Percentiles rank a stretch among this genome's conserved stretches.
Conservation (phyloP, 306 rosid species). For the Inga laurina region DNA sequence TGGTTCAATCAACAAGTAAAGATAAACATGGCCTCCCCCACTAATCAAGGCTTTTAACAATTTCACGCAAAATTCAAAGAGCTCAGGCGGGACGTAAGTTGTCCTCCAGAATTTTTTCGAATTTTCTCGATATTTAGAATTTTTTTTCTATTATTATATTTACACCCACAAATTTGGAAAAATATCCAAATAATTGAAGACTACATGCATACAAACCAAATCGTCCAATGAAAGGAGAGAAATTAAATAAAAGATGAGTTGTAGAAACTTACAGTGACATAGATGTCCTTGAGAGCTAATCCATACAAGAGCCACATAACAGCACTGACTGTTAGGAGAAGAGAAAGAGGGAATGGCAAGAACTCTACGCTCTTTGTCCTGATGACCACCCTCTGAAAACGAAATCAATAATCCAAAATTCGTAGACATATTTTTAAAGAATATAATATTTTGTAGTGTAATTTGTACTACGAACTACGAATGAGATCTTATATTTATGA, state of each 20-base stretch:
- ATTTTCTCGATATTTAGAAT: neutral
- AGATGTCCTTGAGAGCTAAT: slow-evolving; percentile 59
- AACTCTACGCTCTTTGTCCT: slow-evolving; percentile 94
- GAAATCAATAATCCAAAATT: neutral
- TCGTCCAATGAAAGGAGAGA: too few species aligned
- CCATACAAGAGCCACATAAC: slow-evolving; percentile 82
- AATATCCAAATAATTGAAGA: neutral
- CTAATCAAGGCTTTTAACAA: neutral
- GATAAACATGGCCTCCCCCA: slow-evolving; percentile 1
- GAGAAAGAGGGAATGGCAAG: slow-evolving; percentile 81
- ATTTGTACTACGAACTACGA: too few species aligned
- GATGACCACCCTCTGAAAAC: slow-evolving; percentile 65
- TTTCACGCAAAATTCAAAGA: slow-evolving; percentile 19
- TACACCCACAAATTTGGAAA: neutral
- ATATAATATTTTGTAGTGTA: too few species aligned
- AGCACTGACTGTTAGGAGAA: slow-evolving; percentile 85
- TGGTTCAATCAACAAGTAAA: too few species aligned
- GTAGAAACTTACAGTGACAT: slow-evolving; percentile 68
- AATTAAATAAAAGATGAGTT: too few species aligned
- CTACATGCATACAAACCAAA: neutral
- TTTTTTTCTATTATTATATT: neutral
- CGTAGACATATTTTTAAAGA: too few species aligned
- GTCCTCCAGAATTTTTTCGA: neutral
- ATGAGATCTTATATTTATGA: too few species aligned
- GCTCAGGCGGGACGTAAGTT: neutral